A percentile compares a stretch with the other conserved stretches of the same genome.
Evolutionary conservation across 2,329 filamentous ascomycete species (phyloP).

Genomic region (Aspergillus sp.): DNA sequence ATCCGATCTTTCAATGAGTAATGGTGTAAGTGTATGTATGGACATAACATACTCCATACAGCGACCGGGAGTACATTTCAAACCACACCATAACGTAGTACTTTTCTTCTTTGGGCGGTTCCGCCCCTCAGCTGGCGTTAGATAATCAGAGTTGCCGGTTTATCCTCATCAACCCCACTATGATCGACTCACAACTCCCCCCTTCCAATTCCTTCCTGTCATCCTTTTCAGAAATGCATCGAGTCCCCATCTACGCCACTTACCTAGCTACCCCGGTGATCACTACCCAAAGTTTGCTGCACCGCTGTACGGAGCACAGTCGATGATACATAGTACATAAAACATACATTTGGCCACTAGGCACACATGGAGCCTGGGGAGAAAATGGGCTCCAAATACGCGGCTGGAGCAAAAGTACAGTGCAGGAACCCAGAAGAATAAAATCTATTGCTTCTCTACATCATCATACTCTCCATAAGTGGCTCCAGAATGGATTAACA

Average conservation of each 20-base stretch:
- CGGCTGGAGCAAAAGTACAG: constrained; percentile 13
- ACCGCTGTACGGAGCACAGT: neutral
- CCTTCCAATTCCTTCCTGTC: neutral
- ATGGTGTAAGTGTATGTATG: neutral
- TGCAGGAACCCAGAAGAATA: constrained; percentile 2
- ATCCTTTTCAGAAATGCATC: constrained; percentile 4
- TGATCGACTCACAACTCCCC: constrained; percentile 5
- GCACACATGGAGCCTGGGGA: neutral
- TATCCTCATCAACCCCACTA: constrained; percentile 12
- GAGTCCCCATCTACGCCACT: neutral
- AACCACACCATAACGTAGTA: neutral
- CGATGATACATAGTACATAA: neutral
- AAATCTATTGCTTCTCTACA: neutral
- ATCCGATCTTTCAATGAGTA: neutral
- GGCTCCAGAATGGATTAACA: constrained; percentile 5
- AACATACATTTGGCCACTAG: neutral
- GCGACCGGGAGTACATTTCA: neutral
- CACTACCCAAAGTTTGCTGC: neutral
- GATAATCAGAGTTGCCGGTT: constrained; percentile 9
- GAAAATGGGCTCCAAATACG: neutral
- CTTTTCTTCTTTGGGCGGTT: neutral
- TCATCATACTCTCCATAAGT: neutral
- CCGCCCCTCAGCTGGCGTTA: constrained; percentile 1
- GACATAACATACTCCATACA: neutral
- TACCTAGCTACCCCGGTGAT: constrained; percentile 3